phyloP scores from a whole-genome alignment of 2,329 filamentous ascomycete species.

The Colletotrichum spaethianum region DNA sequence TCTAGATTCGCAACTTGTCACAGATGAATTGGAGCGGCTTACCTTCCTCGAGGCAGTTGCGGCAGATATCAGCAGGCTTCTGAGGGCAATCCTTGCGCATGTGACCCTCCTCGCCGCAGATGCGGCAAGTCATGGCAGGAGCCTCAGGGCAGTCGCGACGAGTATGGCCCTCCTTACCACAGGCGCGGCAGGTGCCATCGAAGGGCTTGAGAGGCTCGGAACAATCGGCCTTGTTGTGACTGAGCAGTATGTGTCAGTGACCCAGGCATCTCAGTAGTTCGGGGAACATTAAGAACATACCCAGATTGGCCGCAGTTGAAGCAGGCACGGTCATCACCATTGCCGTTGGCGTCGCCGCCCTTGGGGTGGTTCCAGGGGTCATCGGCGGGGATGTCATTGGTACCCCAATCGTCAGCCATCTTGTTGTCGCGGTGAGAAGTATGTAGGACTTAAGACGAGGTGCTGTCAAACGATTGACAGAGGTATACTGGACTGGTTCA shows the following conservation, averaged over 20 bases:
- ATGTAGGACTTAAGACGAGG: neutral
- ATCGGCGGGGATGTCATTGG: constrained; percentile 3
- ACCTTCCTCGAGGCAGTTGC: constrained; percentile 75
- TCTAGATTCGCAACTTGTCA: neutral
- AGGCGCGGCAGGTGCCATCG: constrained; percentile 57
- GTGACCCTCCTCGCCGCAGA: constrained; percentile 71
- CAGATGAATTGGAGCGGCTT: constrained; percentile 40
- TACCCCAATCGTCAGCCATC: constrained; percentile 31
- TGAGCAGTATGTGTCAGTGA: constrained; percentile 17
- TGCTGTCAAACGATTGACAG: neutral
- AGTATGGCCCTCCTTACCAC: constrained; percentile 67
- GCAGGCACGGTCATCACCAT: constrained; percentile 48
- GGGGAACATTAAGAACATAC: constrained; percentile 45
- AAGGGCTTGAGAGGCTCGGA: constrained; percentile 46
- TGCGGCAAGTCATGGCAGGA: constrained; percentile 69
- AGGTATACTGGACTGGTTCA: neutral
- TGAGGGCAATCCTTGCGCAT: constrained; percentile 74
- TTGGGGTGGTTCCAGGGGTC: constrained; percentile 38
- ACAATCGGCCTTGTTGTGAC: constrained; percentile 52
- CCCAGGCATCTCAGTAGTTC: constrained; percentile 45
- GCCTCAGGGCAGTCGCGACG: constrained; percentile 75
- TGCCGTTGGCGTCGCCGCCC: constrained; percentile 33
- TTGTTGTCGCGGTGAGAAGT: constrained; percentile 1
- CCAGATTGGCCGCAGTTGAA: constrained; percentile 55
- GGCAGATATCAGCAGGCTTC: constrained; percentile 69